phyloP scores from a whole-genome alignment of 2,329 filamentous ascomycete species.

The Colletotrichum orchidophilum region DNA sequence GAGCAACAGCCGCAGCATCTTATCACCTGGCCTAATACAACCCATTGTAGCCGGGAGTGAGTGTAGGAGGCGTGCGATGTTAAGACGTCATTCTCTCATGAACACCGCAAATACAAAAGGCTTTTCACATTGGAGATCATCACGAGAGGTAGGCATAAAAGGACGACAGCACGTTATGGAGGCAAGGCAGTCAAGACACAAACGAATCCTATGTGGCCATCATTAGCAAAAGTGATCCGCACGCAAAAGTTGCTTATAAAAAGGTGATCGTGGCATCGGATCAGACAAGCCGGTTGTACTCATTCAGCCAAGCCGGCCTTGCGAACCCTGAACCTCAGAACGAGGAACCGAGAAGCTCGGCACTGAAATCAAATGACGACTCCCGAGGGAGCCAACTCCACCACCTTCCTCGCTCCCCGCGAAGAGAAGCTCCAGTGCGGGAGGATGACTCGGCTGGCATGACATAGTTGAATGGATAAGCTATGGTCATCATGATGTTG shows the following conservation, averaged over 20 bases:
- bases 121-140: neutral
- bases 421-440: constrained; percentile 69
- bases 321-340: constrained; percentile 54
- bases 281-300: constrained; percentile 75
- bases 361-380: constrained; percentile 71
- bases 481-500: constrained; percentile 66
- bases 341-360: constrained; percentile 37
- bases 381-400: constrained; percentile 68
- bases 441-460: constrained; percentile 76
- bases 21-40: too few relatives aligned
- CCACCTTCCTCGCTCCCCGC: constrained; percentile 74
- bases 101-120: neutral
- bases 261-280: neutral
- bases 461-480: constrained; percentile 82
- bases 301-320: constrained; percentile 70
- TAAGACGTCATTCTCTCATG: neutral
- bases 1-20: too few relatives aligned
- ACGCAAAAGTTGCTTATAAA: neutral
- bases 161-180: neutral
- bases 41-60: neutral
- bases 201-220: neutral
- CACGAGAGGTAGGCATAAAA: neutral
- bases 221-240: constrained; percentile 5
- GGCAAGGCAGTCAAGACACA: neutral
- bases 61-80: neutral